Base-by-base conservation (phyloP, 192 early-diverging fungal genomes). In the Dimargaris cristalligena region DNA sequence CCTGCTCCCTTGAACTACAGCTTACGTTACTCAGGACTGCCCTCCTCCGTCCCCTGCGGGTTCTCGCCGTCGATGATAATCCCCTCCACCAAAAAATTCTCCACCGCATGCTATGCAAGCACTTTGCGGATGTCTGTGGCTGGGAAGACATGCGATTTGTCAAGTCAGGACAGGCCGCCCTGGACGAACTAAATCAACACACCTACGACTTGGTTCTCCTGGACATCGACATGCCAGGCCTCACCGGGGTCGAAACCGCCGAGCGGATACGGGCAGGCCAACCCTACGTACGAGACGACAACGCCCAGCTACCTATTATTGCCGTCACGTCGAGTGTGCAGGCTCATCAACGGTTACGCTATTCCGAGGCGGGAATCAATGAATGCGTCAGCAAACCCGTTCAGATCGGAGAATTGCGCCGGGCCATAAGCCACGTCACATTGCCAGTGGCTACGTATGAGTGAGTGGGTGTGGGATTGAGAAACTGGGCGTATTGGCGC, bases 11-110 rank as follows among this genome's bases (percentile, higher is more conserved):
- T n/a, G n/a, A n/a, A n/a, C n/a, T n/a, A n/a, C n/a, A n/a, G n/a
- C n/a, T n/a, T n/a, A n/a, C n/a, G n/a, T n/a, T n/a, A n/a, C n/a
- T n/a, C n/a, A n/a, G n/a, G n/a, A n/a, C n/a, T n/a, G 16, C 38
- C 8, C 20, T 55, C 25, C 64, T 60, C 45, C 68, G 61, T 49
- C 63, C 65, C 56, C 63, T 80, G 46, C 70, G 67, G 34, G 70
- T 81, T 10, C 67, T 85, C 44, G 71, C 82, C 49, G 76, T 81
- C 2, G 83, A 85, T 62, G 83, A 86, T 47, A 86, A 86, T 63
- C 66, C 65, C 30, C 77, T 86, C 69, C 83, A 83, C 62, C 76
- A 80, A 28, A 54, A 63, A 41, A 76, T 86, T 38, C 60, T 85
- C 33, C 70, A 68, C 10, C 76, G 78, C 10, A 71, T 78, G 32